Evolutionary conservation across 148 eudicot genomes (phyloP).

Genomic region (Rhododendron simsii): DNA sequence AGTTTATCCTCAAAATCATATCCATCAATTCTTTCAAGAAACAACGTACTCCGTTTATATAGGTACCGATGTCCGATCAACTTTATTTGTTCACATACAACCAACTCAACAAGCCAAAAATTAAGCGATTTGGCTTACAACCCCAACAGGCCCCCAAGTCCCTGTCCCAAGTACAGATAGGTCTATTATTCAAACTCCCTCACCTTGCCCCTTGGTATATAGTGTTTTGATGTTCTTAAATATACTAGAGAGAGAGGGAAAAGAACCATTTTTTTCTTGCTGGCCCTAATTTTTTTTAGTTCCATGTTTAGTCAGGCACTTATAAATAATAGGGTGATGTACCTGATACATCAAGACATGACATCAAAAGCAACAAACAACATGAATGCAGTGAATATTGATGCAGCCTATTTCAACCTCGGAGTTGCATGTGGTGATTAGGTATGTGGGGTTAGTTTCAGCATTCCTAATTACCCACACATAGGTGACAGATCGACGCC

Average conservation of each 20-base stretch:
- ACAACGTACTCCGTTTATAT: neutral
- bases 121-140: neutral
- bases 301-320: neutral
- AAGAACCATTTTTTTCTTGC: neutral
- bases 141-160: neutral
- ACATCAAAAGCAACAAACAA: neutral
- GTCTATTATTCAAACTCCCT: neutral
- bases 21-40: neutral
- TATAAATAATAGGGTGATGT: neutral
- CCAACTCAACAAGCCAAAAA: neutral
- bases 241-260: neutral
- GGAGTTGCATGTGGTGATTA: neutral
- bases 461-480: neutral
- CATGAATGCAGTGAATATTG: neutral
- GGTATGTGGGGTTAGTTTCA: neutral
- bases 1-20: neutral
- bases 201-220: neutral
- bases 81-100: neutral
- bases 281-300: neutral
- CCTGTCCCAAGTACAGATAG: neutral
- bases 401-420: neutral
- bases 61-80: neutral
- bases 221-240: neutral
- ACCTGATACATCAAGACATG: neutral
- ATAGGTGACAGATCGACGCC: neutral